Evolutionary conservation across 345 rosid genomes (phyloP), one percentile per base, ranked within the genome.

Genomic region (Raphanus raphanistrum): DNA sequence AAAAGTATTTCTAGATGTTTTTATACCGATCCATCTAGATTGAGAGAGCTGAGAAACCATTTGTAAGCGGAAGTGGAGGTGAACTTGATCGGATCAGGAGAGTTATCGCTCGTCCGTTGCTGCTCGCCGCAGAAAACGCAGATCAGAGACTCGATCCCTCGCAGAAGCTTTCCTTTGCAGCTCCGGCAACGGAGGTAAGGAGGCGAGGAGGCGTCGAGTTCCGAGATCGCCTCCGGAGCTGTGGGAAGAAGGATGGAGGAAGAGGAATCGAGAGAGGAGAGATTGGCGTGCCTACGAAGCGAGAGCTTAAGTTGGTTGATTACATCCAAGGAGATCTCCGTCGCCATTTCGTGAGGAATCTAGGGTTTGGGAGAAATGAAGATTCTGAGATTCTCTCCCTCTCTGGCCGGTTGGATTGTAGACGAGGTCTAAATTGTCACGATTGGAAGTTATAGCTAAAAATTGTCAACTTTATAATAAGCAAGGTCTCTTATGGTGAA

Each of bases 111-210:
- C 32, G 73, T 82, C 26, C 75, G 70, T 54, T 79, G 88, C 35
- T 78, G 84, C 17, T 82, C 71, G 13, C 98, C 96, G 61, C 97
- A 94, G 81, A 94, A 94, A 36, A 94, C 86, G 76, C 98, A 92
- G 77, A 88, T 68, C 62, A 87, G 55, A 21, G 97, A 94, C 28
- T 82, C 76, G 12, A 81, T 54, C 43, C 93, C 96, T 13, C 88
- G 68, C 38, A 94, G 85, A 26, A 94, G 91, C 67, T 83, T 80
- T 1, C 89, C 93, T 16, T 85, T 82, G 75, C 97, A 94, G 83
- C 82, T 80, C 54, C 77, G 79, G 50, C 50, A 43, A 43, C 50
- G 50, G 50, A 43, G 50, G 50, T 43, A 43, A 43, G 50, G 50
- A 43, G 6, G 50, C 0, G 50, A 38, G 17, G 97, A 87, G 17